These are phyloP conservation scores for Aristolochia contorta DNA, from an alignment of 164 flowering plant species.

Conservation along the genomic window DNA sequence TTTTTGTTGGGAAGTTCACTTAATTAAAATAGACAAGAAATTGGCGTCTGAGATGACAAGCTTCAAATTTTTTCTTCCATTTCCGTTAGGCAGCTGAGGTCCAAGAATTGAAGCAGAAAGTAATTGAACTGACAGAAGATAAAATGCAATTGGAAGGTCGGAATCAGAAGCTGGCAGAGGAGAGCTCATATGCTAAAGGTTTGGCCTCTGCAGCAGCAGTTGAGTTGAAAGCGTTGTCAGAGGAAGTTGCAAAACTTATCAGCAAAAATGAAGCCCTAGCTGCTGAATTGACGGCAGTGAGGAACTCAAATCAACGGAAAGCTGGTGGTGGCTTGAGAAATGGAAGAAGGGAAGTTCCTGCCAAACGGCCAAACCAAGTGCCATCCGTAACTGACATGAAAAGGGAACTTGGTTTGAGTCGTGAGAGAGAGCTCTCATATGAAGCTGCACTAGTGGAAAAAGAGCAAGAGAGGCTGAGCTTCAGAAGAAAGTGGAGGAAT, in stretches of 20 bases:
- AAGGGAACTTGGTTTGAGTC: slow-evolving; percentile 62
- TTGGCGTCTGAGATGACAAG: not conserved
- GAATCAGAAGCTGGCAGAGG: slow-evolving; percentile 86
- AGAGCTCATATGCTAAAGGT: slow-evolving; percentile 95
- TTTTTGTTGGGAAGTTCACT: not conserved
- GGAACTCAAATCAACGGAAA: slow-evolving; percentile 54
- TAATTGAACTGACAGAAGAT: slow-evolving; percentile 41
- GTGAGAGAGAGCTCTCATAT: slow-evolving; percentile 68
- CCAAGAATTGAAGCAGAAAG: slow-evolving; percentile 58
- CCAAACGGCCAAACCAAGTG: slow-evolving; percentile 48
- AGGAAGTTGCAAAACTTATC: slow-evolving; percentile 96
- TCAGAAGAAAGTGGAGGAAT: slow-evolving; percentile 73
- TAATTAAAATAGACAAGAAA: not conserved
- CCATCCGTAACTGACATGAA: slow-evolving; percentile 39
- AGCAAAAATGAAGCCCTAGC: slow-evolving; percentile 70
- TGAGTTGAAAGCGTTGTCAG: slow-evolving; percentile 91
- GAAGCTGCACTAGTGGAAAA: slow-evolving; percentile 69
- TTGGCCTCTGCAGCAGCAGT: slow-evolving; percentile 99
- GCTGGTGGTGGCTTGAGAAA: slow-evolving; percentile 25
- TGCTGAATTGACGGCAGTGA: slow-evolving; percentile 55
- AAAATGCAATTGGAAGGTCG: slow-evolving; percentile 66
- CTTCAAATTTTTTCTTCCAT: not conserved
- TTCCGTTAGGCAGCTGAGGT: slow-evolving; percentile 37
- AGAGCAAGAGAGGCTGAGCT: slow-evolving; percentile 74
- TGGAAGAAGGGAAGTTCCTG: slow-evolving; percentile 43